Conservation (phyloP, 495 filamentous ascomycete species). For the Margaritispora aquatica region DNA sequence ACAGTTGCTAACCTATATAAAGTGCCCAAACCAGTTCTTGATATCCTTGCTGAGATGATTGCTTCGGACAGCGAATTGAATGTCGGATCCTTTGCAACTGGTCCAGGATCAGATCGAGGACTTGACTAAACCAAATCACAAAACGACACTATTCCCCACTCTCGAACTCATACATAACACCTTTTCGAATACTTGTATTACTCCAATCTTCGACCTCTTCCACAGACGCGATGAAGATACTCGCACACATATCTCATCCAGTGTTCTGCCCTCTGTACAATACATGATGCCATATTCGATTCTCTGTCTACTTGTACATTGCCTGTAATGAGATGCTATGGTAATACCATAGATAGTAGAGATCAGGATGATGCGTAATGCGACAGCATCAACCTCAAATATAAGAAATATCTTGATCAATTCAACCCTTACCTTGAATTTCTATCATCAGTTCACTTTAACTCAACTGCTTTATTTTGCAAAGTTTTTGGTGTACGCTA, state of each 20-base stretch:
- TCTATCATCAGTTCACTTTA: no score
- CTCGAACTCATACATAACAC: not conserved
- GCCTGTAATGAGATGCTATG: constrained; percentile 17
- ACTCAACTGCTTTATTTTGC: no score
- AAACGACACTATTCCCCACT: constrained; percentile 13
- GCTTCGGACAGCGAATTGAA: constrained; percentile 74
- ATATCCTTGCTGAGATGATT: constrained; percentile 96
- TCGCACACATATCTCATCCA: constrained; percentile 6
- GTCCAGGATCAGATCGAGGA: constrained; percentile 22
- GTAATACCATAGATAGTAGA: not conserved
- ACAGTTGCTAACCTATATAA: constrained; percentile 19
- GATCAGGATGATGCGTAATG: not conserved
- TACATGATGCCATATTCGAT: constrained; percentile 5
- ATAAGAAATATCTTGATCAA: no score
- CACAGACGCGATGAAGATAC: constrained; percentile 13
- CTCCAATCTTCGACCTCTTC: not conserved
- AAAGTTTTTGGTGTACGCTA: no score
- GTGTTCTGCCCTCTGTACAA: constrained; percentile 11
- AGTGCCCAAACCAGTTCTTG: constrained; percentile 66
- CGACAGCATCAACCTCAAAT: not conserved
- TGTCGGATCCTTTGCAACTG: constrained; percentile 36
- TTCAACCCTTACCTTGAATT: no score
- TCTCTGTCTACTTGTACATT: constrained; percentile 16
- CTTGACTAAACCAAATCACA: constrained; percentile 19
- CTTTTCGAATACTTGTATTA: not conserved